Conservation (phyloP, 2,329 filamentous ascomycete genomes). For the Exophiala sp. region DNA sequence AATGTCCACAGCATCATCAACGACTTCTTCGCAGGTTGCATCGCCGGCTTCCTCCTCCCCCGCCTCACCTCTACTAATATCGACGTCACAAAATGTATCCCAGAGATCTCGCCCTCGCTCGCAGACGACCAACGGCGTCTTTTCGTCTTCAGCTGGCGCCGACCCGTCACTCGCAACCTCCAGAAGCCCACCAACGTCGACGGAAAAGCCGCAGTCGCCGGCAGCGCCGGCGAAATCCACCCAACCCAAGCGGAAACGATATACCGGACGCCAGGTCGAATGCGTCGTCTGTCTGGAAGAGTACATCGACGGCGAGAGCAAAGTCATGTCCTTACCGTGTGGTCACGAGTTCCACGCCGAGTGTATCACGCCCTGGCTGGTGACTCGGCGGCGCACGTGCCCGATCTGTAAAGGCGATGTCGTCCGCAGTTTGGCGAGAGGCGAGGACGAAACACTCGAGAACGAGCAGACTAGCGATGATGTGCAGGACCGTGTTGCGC, state of each 20-base stretch:
- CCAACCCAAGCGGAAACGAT: constrained; percentile 47
- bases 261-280: constrained; percentile 68
- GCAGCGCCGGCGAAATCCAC: constrained; percentile 29
- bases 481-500: constrained; percentile 44
- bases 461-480: constrained; percentile 44
- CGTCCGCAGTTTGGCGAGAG: constrained; percentile 58
- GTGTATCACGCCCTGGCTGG: constrained; percentile 98
- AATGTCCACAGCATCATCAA: constrained; percentile 61
- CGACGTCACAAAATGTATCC: constrained; percentile 37
- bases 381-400: constrained; percentile 90
- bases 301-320: constrained; percentile 88
- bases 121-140: constrained; percentile 36
- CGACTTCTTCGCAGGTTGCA: constrained; percentile 55
- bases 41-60: constrained; percentile 65
- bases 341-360: constrained; percentile 97
- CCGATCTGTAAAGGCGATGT: constrained; percentile 99
- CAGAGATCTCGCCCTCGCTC: constrained; percentile 36
- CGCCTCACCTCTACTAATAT: constrained; percentile 75
- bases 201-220: constrained; percentile 20
- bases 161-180: constrained; percentile 8
- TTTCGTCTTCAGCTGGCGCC: constrained; percentile 13
- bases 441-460: constrained; percentile 25
- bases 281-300: constrained; percentile 97
- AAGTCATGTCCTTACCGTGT: constrained; percentile 94
- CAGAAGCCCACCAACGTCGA: constrained; percentile 28